Percentiles rank a stretch among this genome's conserved stretches.
These are phyloP conservation scores for Phialocephala sp. DNA, from an alignment of 2,329 filamentous ascomycete genomes.

Conservation along the genomic window DNA sequence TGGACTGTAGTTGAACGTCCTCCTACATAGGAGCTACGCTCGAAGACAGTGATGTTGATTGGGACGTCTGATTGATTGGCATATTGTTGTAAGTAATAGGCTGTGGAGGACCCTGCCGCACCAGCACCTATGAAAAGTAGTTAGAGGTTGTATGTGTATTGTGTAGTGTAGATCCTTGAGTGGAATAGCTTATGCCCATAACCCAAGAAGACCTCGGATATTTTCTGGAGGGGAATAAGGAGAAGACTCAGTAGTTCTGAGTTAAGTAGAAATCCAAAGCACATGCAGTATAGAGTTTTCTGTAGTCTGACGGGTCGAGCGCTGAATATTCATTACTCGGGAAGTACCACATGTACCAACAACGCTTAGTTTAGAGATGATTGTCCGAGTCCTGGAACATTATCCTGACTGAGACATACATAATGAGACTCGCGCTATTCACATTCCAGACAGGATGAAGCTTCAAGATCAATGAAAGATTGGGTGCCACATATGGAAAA, in stretches of 20 bases:
- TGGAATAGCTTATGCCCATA: too few species aligned
- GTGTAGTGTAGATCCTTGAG: too few species aligned
- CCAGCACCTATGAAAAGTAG: slow-evolving; percentile 71
- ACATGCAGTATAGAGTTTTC: not conserved
- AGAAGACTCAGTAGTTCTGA: too few species aligned
- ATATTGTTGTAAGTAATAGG: slow-evolving; percentile 80
- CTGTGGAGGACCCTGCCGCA: slow-evolving; percentile 83
- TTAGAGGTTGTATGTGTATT: too few species aligned
- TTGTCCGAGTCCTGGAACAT: not conserved
- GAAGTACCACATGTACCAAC: not conserved
- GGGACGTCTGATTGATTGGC: slow-evolving; percentile 62
- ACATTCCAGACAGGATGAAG: not conserved
- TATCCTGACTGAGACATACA: not conserved
- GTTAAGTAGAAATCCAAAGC: too few species aligned
- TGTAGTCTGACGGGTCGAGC: not conserved
- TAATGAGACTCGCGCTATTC: not conserved
- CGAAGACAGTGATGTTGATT: slow-evolving; percentile 86
- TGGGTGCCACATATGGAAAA: not conserved
- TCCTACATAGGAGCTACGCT: slow-evolving; percentile 77
- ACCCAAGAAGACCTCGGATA: too few species aligned
- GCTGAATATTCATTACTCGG: not conserved
- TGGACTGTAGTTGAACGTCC: slow-evolving; percentile 87
- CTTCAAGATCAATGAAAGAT: not conserved
- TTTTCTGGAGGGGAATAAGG: too few species aligned
- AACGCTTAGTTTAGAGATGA: not conserved